Base-by-base conservation (phyloP, 1,284 basidiomycete species). In the Ceratobasidium sp. region DNA sequence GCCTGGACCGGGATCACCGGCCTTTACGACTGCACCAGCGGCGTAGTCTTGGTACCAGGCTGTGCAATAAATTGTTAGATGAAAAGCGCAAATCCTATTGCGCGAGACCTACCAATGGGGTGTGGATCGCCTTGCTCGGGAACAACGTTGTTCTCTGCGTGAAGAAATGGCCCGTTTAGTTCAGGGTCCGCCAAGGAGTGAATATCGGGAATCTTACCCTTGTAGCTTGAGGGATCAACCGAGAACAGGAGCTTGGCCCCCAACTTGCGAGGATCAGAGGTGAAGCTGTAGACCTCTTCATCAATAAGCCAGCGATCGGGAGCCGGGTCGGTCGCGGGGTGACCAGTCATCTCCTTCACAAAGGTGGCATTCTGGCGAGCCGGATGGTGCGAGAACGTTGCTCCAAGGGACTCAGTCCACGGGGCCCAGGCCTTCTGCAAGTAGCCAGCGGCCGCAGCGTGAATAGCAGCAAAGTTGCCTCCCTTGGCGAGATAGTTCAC, bases 1-100 rank as follows among this genome's bases (percentile, higher is more conserved):
- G n/a, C 49, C 47, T 32, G 45, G 17, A n/a, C 45, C 82, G 0
- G 85, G 81, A 25, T 79, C 79, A 1, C 77, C 78, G 2, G 79
- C 81, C 13, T 78, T 79, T 15, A 75, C 76, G 70, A 65, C 74
- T 67, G 83, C 83, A 0, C 88, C 89, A 20, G 85, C 83, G 4
- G 87, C 87, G 12, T 82, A 83, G 70, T 89, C 86, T 75, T 92
- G 90, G 77, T 83, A 92, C 92, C 92, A 94, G 10, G 92, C 91
- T 89, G 75, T 12, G 31, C 13, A 38, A 20, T 29, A 12, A 52
- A 31, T n/a, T 6, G 20, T 47, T 15, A 47, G 45, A 47, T 20
- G 7, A 7, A 40, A 17, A 47, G 7, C 7, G 7, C 10, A 47
- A 47, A 47, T 47, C 34, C 12, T 27, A n/a, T 17, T 8, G 20